Evolutionary conservation across 768 basidiomycete genomes (phyloP), one percentile per base, ranked within the genome.

Genomic region (Boletus pseudo-olivaceus): DNA sequence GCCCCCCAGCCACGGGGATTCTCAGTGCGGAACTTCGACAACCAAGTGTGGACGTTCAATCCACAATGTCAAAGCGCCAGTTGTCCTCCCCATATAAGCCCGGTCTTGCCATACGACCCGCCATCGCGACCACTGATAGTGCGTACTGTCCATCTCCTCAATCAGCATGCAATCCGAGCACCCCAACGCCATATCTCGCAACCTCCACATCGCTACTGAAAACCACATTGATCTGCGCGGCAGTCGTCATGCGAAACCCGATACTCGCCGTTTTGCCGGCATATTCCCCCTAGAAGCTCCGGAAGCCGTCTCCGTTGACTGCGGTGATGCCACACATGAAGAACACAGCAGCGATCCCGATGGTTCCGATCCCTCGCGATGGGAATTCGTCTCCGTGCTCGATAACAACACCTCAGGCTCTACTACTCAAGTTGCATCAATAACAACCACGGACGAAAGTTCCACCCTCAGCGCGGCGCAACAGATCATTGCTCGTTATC

Each of bases 201-300:
- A 54, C 45, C 56, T 37, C 33, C 51, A 42, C 38, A n/a, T n/a
- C 44, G 20, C 9, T 35, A 33, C 51, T 17, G 49, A 30, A 27
- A 4, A 26, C 51, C 23, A 39, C 27, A 27, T 45, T 7, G 54
- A 55, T 47, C 50, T 39, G 43, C 37, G 33, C 34, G 23, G 41
- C 17, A 32, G 39, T 32, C 51, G 41, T 17, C 40, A 42, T 19
- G 7, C n/a, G n/a, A 51, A 49, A 12, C 51, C 45, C 15, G 61
- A 70, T 10, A 67, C 61, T 47, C 67, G 70, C 33, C 66, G 70
- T 35, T 70, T 66, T 37, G 70, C 58, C 2, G 19, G 42, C 19
- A 53, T 70, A 46, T 62, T 70, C 37, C 47, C 59, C 39, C 20
- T 41, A 7, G 57, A 66, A 17, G 41, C 40, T 12, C 51, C 49